Evolutionary conservation across 1,139 yeast genomes (phyloP), one percentile per base, ranked within the genome.

Genomic region (Eremothecium cymbalariae): DNA sequence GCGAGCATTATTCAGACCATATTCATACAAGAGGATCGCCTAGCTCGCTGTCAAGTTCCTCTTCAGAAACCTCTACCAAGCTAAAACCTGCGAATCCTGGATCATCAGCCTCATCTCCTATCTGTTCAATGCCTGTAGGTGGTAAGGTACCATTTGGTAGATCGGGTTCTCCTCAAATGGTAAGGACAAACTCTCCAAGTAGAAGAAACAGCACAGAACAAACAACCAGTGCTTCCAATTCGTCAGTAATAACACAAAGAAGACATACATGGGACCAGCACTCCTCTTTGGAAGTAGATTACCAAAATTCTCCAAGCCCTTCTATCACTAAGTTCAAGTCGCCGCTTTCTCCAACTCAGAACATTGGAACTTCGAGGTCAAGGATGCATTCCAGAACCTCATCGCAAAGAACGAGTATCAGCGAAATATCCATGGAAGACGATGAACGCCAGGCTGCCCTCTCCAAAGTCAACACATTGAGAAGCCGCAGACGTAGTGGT

Each of bases 1-100:
- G 70, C 30, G 97, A 90, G 54, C 95, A 84, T 58, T 47, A 77
- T 42, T 83, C 77, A 44, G 60, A 61, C 8, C 45, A 41, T 17
- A 45, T 44, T 3, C 54, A 51, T 33, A 45, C 55, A 28, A 44
- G 57, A 17, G 39, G 50, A 2, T 51, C 56, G 3, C 48, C 55
- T 11, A 46, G 52, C 1, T 51, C 60, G 2, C 39, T 47, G 13
- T 54, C 62, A 1, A 59, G 62, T 23, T 58, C 65, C 1, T 59
- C 65, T 0, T 60, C 67, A 1, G 58, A 52, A 18, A 41, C 39
- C 8, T 49, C 56, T 1, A 26, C 34, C 4, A 52, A 46, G 27
- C 17, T 37, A 16, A 44, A 50, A 25, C 31, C 35, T 2, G 41
- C 40, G 7, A 42, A 36, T 15, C 34, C 33, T 17, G 39, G 41